Evolutionary conservation across 2,329 filamentous ascomycete genomes (phyloP).

Genomic region (Aspergillus intermedius): DNA sequence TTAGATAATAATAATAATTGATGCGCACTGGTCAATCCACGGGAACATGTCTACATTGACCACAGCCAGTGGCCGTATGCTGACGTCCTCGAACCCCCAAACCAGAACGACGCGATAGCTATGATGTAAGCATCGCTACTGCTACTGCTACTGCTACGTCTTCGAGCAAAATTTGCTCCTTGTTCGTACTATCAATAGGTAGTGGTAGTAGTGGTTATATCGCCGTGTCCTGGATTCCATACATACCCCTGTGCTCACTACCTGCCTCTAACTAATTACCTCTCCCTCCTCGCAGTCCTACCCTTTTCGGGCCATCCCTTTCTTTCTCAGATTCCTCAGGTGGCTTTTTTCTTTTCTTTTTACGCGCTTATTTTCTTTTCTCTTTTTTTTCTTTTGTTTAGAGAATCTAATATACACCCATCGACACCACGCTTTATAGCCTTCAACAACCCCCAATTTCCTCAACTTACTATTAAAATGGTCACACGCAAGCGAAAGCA

Average conservation of each 20-base stretch:
- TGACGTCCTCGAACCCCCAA: background rate
- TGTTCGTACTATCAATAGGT: background rate
- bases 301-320: conserved; percentile 1
- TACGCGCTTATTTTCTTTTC: background rate
- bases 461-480: conserved; percentile 22
- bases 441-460: too few species aligned
- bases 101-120: background rate
- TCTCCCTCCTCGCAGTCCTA: too few species aligned
- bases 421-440: too few species aligned
- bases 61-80: background rate
- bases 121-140: background rate
- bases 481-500: conserved; percentile 46
- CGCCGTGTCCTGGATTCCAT: too few species aligned
- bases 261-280: too few species aligned
- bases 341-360: background rate
- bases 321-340: conserved; percentile 14
- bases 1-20: too few species aligned
- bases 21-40: background rate
- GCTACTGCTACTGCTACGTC: background rate
- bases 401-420: too few species aligned
- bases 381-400: conserved; percentile 1
- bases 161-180: background rate
- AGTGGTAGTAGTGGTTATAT: too few species aligned
- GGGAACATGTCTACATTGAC: background rate
- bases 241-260: too few species aligned